A percentile compares a stretch with the other conserved stretches of the same genome.
Evolutionary conservation across 192 early-diverging fungal genomes (phyloP).

Genomic region (Backusella parvicylindrica): DNA sequence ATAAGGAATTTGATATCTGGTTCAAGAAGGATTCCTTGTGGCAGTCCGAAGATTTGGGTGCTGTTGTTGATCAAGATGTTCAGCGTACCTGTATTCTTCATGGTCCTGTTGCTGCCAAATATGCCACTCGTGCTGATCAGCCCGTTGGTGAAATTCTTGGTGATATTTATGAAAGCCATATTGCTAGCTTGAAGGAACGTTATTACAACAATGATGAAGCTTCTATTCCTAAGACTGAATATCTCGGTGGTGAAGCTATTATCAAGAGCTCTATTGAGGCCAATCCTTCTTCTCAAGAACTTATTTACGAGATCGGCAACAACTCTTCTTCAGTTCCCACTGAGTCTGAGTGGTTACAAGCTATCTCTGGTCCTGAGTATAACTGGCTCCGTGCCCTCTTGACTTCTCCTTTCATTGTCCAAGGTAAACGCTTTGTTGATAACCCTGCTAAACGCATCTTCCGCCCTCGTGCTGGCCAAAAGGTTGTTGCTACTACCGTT

Average conservation of each 20-base stretch:
- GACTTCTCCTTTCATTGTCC: constrained; percentile 72
- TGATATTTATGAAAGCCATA: constrained; percentile 77
- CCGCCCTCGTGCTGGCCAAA: constrained; percentile 59
- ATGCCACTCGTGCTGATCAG: constrained; percentile 71
- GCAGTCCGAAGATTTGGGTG: constrained; percentile 85
- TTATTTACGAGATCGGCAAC: constrained; percentile 59
- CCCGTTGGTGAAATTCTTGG: constrained; percentile 89
- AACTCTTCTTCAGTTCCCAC: constrained; percentile 47
- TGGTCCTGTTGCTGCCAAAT: constrained; percentile 78
- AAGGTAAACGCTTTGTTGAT: constrained; percentile 64
- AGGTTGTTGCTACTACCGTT: constrained; percentile 37
- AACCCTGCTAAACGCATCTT: constrained; percentile 64
- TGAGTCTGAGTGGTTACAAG: constrained; percentile 63
- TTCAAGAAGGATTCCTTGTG: constrained; percentile 89
- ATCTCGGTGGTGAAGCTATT: constrained; percentile 56
- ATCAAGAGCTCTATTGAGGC: constrained; percentile 34
- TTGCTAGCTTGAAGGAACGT: constrained; percentile 65
- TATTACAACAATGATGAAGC: constrained; percentile 63
- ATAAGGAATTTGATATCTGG: constrained; percentile 85
- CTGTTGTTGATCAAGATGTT: constrained; percentile 81
- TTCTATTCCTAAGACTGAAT: constrained; percentile 76
- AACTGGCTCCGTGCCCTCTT: constrained; percentile 87
- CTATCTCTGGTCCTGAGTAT: constrained; percentile 67
- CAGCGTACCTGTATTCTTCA: constrained; percentile 85
- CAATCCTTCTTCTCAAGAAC: constrained; percentile 37